Evolutionary conservation across 208 protist species (phyloP).

Genomic region (Crithidia acanthocephali): DNA sequence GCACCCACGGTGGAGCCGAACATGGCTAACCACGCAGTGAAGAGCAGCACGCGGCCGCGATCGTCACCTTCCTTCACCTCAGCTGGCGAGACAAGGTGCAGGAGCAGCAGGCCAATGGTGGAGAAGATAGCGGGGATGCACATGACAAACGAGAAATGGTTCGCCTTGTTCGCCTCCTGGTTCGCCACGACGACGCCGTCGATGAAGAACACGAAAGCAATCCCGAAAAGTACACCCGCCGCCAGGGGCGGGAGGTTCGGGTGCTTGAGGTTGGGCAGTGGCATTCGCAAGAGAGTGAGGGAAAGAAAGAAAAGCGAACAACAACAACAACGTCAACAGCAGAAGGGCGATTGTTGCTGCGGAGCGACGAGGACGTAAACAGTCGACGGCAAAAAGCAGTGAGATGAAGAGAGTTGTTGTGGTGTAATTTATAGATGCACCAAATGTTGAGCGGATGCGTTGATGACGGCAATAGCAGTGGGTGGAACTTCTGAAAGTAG

Average conservation of each 20-base stretch:
- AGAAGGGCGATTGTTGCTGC: background rate
- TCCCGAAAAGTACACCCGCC: constrained; percentile 61
- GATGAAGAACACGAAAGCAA: constrained; percentile 58
- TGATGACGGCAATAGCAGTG: no score
- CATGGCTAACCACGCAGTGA: constrained; percentile 75
- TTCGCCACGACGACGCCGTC: constrained; percentile 61
- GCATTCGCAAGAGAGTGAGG: no score
- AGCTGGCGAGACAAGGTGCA: constrained; percentile 59
- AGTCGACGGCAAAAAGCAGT: background rate
- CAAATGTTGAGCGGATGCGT: no score
- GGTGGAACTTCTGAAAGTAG: no score
- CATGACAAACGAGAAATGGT: constrained; percentile 62
- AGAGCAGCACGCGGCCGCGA: constrained; percentile 64
- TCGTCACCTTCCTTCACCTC: constrained; percentile 62
- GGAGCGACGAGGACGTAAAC: background rate
- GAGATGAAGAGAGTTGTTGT: constrained; percentile 7
- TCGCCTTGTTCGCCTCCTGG: constrained; percentile 32
- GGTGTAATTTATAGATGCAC: no score
- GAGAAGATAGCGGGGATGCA: constrained; percentile 76
- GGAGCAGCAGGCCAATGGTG: constrained; percentile 60
- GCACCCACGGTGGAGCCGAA: constrained; percentile 62
- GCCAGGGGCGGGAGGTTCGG: constrained; percentile 37
- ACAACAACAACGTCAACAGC: background rate
- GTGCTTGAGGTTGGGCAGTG: constrained; percentile 5
- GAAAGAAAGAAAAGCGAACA: constrained; percentile 4